phyloP scores from a whole-genome alignment of 192 early-diverging fungal genomes.

The Umbelopsis isabellina region DNA sequence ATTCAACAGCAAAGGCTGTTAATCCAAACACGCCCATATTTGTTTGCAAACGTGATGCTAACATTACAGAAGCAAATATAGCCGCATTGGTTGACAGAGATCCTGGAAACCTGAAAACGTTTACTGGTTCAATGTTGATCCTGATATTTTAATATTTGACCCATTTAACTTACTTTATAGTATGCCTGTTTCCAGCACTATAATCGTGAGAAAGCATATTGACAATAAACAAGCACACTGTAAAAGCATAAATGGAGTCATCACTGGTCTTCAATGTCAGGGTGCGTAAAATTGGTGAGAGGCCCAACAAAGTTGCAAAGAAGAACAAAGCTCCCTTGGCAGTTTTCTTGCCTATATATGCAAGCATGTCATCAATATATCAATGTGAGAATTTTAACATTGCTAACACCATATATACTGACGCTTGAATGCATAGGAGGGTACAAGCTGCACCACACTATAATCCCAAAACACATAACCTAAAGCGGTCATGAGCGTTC shows the following conservation, averaged over 20 bases:
- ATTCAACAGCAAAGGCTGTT: slow-evolving; percentile 83
- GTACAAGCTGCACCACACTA: slow-evolving; percentile 46
- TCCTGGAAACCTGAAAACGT: slow-evolving; percentile 73
- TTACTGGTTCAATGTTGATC: slow-evolving; percentile 38
- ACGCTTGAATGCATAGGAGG: slow-evolving; percentile 52
- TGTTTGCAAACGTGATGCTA: slow-evolving; percentile 83
- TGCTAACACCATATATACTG: background rate
- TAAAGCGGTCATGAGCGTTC: slow-evolving; percentile 56
- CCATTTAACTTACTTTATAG: slow-evolving; percentile 50
- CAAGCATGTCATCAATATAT: background rate
- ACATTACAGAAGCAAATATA: slow-evolving; percentile 89
- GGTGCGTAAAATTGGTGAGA: slow-evolving; percentile 90
- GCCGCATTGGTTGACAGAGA: slow-evolving; percentile 97
- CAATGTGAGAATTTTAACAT: background rate
- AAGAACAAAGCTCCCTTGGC: slow-evolving; percentile 73
- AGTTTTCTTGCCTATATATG: slow-evolving; percentile 47
- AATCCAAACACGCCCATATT: slow-evolving; percentile 89
- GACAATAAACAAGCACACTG: slow-evolving; percentile 77
- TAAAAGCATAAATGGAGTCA: slow-evolving; percentile 95
- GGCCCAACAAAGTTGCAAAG: slow-evolving; percentile 73
- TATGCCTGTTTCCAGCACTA: slow-evolving; percentile 47
- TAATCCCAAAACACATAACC: slow-evolving; percentile 78
- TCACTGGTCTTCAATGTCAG: slow-evolving; percentile 87
- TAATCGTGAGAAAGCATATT: slow-evolving; percentile 95
- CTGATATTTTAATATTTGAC: slow-evolving; percentile 24